These are phyloP conservation scores for Polygonum aviculare DNA, from an alignment of 148 eudicot species.

Conservation along the genomic window DNA sequence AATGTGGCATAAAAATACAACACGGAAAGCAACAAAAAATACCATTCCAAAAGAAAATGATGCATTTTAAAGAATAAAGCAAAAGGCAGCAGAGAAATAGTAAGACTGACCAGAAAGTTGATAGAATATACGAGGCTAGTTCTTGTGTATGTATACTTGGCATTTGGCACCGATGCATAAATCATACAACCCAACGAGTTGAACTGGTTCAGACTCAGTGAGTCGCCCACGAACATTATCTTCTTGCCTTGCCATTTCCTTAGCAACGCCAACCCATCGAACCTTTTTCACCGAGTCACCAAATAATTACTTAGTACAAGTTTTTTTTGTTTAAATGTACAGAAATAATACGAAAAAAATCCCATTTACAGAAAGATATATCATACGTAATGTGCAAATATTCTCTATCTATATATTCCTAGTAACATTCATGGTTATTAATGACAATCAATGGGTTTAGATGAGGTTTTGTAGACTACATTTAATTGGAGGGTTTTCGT, in stretches of 20 bases:
- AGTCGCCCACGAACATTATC: slow-evolving; percentile 98
- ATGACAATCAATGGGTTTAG: neutral
- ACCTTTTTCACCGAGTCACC: slow-evolving; percentile 27
- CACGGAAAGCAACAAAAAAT: neutral
- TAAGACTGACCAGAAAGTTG: slow-evolving; percentile 51
- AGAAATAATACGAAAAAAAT: neutral
- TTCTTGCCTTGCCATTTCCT: slow-evolving; percentile 66
- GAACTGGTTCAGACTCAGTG: slow-evolving; percentile 92
- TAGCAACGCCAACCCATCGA: slow-evolving; percentile 60
- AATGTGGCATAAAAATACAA: neutral
- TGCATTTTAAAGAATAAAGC: neutral
- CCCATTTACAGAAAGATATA: neutral
- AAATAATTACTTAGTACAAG: neutral
- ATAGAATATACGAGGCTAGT: slow-evolving; percentile 37
- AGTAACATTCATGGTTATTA: neutral
- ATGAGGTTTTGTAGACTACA: neutral
- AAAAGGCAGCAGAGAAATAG: neutral
- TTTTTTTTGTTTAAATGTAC: no score
- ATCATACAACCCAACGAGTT: slow-evolving; percentile 73
- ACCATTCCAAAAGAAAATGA: neutral
- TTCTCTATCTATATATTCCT: neutral
- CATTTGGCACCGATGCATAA: slow-evolving; percentile 58
- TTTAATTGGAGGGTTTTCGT: no score
- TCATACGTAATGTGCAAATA: slow-evolving; percentile 1
- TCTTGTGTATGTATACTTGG: slow-evolving; percentile 30